Evolutionary conservation across 2,329 filamentous ascomycete species (phyloP).

Genomic region (Aspergillus caelatus): DNA sequence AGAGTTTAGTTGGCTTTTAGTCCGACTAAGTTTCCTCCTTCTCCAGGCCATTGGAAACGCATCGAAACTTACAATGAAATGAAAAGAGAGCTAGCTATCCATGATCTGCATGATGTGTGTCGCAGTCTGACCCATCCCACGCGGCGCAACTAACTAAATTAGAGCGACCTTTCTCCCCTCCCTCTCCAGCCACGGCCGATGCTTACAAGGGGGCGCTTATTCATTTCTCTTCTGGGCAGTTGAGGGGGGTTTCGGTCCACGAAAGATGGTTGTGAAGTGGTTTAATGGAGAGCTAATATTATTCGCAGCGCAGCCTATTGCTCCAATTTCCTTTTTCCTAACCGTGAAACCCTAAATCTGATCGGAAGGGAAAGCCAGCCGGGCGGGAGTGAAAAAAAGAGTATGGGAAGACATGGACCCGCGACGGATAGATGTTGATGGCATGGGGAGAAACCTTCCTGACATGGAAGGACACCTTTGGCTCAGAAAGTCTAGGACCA

Average conservation of each 20-base stretch:
- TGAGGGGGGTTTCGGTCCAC: neutral
- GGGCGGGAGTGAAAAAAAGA: neutral
- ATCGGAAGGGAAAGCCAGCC: neutral
- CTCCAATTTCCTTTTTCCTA: neutral
- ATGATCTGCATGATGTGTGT: conserved; percentile 18
- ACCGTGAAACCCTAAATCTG: conserved; percentile 1
- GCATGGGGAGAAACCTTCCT: neutral
- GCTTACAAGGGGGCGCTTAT: neutral
- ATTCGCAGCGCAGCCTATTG: conserved; percentile 3
- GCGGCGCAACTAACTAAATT: conserved; percentile 23
- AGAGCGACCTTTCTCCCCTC: conserved; percentile 14
- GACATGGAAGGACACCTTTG: conserved; percentile 1
- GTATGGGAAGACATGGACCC: neutral
- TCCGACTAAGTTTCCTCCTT: neutral
- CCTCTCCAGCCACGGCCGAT: conserved; percentile 1
- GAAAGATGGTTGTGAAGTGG: neutral
- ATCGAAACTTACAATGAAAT: conserved; percentile 1
- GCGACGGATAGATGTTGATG: neutral
- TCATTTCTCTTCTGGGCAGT: neutral
- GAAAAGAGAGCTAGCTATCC: neutral
- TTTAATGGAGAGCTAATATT: neutral
- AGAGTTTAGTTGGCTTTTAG: neutral
- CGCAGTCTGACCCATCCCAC: conserved; percentile 22
- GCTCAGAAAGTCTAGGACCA: neutral
- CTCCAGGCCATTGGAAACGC: neutral